Evolutionary conservation across 495 filamentous ascomycete genomes (phyloP).

Genomic region (Penicillium mononematosum): DNA sequence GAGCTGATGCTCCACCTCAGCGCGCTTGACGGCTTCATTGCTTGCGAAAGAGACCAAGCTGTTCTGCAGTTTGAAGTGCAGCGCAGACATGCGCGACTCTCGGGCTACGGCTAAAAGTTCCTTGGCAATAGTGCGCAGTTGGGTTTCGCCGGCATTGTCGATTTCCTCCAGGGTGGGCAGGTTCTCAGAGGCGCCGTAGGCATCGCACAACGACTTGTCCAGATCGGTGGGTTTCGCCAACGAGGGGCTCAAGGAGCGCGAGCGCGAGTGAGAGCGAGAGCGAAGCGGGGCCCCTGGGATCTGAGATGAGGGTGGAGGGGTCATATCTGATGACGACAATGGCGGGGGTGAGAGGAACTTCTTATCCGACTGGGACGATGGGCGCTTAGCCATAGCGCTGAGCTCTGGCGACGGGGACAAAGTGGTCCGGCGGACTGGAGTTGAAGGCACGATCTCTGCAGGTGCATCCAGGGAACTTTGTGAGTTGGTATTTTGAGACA

Average conservation of each 20-base stretch:
- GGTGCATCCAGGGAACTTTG: slow-evolving; percentile 42
- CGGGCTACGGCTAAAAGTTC: slow-evolving; percentile 52
- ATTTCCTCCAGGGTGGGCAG: slow-evolving; percentile 65
- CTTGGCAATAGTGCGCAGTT: slow-evolving; percentile 60
- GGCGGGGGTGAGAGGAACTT: slow-evolving; percentile 41
- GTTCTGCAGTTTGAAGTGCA: slow-evolving; percentile 92
- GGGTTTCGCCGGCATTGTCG: slow-evolving; percentile 54
- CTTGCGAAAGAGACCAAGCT: slow-evolving; percentile 83
- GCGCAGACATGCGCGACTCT: slow-evolving; percentile 74
- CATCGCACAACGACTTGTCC: slow-evolving; percentile 52
- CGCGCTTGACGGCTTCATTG: slow-evolving; percentile 79
- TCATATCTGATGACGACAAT: slow-evolving; percentile 54
- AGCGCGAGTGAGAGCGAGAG: slow-evolving; percentile 40
- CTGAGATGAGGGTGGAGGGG: slow-evolving; percentile 75
- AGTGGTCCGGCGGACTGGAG: slow-evolving; percentile 35
- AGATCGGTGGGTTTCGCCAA: slow-evolving; percentile 59
- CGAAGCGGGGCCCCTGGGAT: slow-evolving; percentile 45
- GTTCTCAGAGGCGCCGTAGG: slow-evolving; percentile 49
- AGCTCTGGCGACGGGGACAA: slow-evolving; percentile 46
- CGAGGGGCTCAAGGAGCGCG: slow-evolving; percentile 37
- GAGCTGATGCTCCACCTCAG: slow-evolving; percentile 90
- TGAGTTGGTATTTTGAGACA: slow-evolving; percentile 41
- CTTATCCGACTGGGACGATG: slow-evolving; percentile 35
- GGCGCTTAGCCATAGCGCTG: slow-evolving; percentile 29
- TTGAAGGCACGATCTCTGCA: slow-evolving; percentile 42